Evolutionary conservation across 495 filamentous ascomycete genomes (phyloP).

Genomic region (Diplogelasinospora grovesii): DNA sequence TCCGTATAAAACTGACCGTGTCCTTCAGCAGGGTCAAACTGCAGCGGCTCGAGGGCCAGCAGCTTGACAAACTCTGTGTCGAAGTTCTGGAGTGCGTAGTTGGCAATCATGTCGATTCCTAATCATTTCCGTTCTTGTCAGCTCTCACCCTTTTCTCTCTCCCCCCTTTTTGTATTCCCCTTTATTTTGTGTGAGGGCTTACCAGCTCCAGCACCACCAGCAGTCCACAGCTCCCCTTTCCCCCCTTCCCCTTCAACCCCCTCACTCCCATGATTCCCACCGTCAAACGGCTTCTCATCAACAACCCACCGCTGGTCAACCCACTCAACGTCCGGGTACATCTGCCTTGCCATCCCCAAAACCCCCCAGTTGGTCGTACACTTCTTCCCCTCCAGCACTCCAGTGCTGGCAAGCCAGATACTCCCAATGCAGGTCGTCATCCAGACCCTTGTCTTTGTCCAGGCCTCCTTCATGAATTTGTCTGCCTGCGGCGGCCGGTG

Average conservation of each 20-base stretch:
- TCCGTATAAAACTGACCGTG: slow-evolving; percentile 10
- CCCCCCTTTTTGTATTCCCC: too few relatives aligned
- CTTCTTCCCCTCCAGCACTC: slow-evolving; percentile 14
- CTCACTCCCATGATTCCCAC: too few relatives aligned
- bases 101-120: slow-evolving; percentile 23
- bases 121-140: too few relatives aligned
- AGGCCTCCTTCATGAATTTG: slow-evolving; percentile 19
- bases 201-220: slow-evolving; percentile 19
- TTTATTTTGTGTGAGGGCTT: too few relatives aligned
- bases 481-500: slow-evolving; percentile 13
- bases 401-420: slow-evolving; percentile 15
- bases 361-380: slow-evolving; percentile 15
- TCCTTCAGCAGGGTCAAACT: slow-evolving; percentile 11
- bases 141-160: too few relatives aligned
- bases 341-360: slow-evolving; percentile 5
- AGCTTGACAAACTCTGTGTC: slow-evolving; percentile 15
- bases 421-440: slow-evolving; percentile 23
- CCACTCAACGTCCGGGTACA: slow-evolving; percentile 15
- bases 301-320: slow-evolving; percentile 18
- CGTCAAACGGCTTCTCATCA: slow-evolving; percentile 14
- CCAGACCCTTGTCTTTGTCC: slow-evolving; percentile 14
- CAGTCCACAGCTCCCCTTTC: slow-evolving; percentile 22
- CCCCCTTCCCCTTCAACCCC: slow-evolving; percentile 5
- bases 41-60: slow-evolving; percentile 11
- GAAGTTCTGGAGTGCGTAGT: slow-evolving; percentile 16